A percentile compares a stretch with the other conserved stretches of the same genome.
phyloP scores from a whole-genome alignment of 2,329 filamentous ascomycete genomes.

The Diaporthe citriasiana region DNA sequence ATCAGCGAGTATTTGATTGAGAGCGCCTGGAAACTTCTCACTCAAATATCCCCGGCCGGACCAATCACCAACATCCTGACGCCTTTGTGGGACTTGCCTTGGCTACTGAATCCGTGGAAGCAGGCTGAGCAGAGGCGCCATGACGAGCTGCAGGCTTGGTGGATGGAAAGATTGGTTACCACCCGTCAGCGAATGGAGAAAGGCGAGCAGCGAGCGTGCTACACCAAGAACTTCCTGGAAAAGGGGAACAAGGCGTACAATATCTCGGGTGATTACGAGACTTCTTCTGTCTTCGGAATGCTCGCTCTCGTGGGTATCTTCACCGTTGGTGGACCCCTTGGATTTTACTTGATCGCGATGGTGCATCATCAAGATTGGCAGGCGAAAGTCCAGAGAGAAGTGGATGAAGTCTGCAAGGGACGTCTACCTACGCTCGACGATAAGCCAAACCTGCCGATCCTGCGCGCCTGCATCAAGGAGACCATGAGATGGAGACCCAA shows the following conservation, averaged over 20 bases:
- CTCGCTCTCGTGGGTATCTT: neutral
- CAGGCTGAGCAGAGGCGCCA: constrained; percentile 1
- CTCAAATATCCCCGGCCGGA: constrained; percentile 10
- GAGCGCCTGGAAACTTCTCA: constrained; percentile 7
- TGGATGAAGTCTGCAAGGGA: neutral
- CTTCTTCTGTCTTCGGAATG: constrained; percentile 6
- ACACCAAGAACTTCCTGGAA: neutral
- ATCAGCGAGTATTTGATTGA: neutral
- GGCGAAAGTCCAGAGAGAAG: constrained; percentile 5
- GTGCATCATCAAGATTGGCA: constrained; percentile 13
- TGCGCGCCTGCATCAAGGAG: constrained; percentile 19
- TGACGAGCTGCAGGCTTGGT: constrained; percentile 1
- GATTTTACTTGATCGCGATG: constrained; percentile 7
- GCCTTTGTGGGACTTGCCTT: constrained; percentile 4
- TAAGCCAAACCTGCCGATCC: neutral
- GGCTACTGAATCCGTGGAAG: constrained; percentile 2
- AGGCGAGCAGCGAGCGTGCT: constrained; percentile 3
- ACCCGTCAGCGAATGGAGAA: constrained; percentile 3
- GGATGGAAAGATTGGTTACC: constrained; percentile 21
- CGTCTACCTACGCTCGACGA: neutral
- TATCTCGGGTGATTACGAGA: constrained; percentile 14
- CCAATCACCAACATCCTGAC: constrained; percentile 14
- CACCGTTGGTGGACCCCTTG: neutral
- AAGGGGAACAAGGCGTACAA: neutral
- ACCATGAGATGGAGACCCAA: constrained; percentile 23